Percentiles rank a stretch among this genome's conserved stretches.
These are phyloP conservation scores for Quillaja saponaria DNA, from an alignment of 306 rosid genomes.

Conservation along the genomic window DNA sequence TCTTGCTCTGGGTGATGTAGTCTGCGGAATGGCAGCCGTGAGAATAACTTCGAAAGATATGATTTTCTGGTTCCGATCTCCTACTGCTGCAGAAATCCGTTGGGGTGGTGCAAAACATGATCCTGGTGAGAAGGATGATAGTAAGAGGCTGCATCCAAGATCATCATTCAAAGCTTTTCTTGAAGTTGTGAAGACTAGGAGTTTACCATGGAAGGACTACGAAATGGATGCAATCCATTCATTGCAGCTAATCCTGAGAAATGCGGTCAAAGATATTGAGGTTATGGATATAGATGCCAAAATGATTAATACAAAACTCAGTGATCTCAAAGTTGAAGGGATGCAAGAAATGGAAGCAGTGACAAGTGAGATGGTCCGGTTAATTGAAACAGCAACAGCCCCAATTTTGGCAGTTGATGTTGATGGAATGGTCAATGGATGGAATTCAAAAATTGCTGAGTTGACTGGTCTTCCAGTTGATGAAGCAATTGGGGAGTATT, in stretches of 20 bases:
- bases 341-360: slow-evolving; percentile 90
- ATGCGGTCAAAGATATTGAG: slow-evolving; percentile 63
- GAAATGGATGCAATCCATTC: slow-evolving; percentile 99
- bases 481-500: slow-evolving; percentile 74
- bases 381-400: slow-evolving; percentile 91
- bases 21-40: slow-evolving; percentile 96
- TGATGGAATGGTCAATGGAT: slow-evolving; percentile 80
- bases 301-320: slow-evolving; percentile 55
- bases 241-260: slow-evolving; percentile 89
- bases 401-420: slow-evolving; percentile 91
- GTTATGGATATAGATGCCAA: slow-evolving; percentile 34
- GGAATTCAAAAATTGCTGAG: slow-evolving; percentile 88
- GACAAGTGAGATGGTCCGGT: slow-evolving; percentile 90
- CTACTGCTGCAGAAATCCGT: slow-evolving; percentile 79
- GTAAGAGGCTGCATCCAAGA: slow-evolving; percentile 90
- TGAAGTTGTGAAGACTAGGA: slow-evolving; percentile 78
- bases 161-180: slow-evolving; percentile 98
- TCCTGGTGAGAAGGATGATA: slow-evolving; percentile 71
- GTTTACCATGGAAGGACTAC: slow-evolving; percentile 87
- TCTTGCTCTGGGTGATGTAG: slow-evolving; percentile 60
- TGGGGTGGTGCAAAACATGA: slow-evolving; percentile 99
- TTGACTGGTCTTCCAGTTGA: slow-evolving; percentile 88
- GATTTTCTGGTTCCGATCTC: slow-evolving; percentile 88
- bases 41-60: slow-evolving; percentile 68
- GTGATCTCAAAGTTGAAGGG: slow-evolving; percentile 77